Conservation (phyloP, 2,329 filamentous ascomycete species). For the Zasmidium citrigriseum region DNA sequence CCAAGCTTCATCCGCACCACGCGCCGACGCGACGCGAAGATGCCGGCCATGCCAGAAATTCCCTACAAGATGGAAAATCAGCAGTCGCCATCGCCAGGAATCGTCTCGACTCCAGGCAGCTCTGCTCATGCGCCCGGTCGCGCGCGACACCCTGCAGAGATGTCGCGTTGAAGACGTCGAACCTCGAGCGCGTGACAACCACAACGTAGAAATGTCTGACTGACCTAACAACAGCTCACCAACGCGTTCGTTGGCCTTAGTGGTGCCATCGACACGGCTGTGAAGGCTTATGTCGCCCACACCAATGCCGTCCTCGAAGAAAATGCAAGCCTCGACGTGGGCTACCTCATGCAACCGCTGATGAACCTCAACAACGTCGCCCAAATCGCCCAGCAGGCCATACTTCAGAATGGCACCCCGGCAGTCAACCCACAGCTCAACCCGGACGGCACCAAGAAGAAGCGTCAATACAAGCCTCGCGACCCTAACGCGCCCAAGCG, state of each 20-base stretch:
- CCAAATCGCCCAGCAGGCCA: constrained; percentile 22
- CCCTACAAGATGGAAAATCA: too few species aligned
- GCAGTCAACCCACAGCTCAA: constrained; percentile 8
- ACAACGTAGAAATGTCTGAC: too few species aligned
- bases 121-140: too few species aligned
- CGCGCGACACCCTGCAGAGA: too few species aligned
- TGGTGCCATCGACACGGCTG: constrained; percentile 75
- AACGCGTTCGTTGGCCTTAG: constrained; percentile 77
- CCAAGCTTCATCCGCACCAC: too few species aligned
- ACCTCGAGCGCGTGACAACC: too few species aligned
- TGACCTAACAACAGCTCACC: too few species aligned
- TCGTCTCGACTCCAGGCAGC: too few species aligned
- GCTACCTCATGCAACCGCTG: constrained; percentile 31
- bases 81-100: too few species aligned
- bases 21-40: too few species aligned
- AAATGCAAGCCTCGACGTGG: constrained; percentile 30
- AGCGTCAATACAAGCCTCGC: constrained; percentile 49
- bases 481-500: constrained; percentile 95
- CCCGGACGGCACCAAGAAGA: constrained; percentile 30
- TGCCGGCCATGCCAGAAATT: too few species aligned
- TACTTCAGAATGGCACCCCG: constrained; percentile 17
- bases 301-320: constrained; percentile 75
- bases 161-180: too few species aligned
- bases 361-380: constrained; percentile 26
- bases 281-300: constrained; percentile 83